phyloP scores from a whole-genome alignment of 2,329 filamentous ascomycete genomes.

The Colletotrichum sansevieriae region DNA sequence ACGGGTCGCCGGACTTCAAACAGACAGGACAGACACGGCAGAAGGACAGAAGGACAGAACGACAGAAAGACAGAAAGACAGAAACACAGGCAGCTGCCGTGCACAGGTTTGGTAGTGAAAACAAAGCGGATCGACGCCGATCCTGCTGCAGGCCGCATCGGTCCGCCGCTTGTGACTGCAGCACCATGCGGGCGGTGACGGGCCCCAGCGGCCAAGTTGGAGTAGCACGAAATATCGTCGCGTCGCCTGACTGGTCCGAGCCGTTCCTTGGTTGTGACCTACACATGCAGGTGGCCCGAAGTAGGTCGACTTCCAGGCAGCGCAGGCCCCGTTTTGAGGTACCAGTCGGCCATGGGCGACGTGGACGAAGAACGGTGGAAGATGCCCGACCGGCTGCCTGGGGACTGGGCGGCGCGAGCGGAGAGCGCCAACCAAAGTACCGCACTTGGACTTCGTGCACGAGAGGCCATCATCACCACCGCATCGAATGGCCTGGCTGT shows the following conservation, averaged over 20 bases:
- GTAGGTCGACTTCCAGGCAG: conserved; percentile 1
- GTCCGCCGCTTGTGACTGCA: conserved; percentile 42
- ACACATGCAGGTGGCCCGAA: conserved; percentile 34
- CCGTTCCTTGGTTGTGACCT: conserved; percentile 22
- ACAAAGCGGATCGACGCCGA: conserved; percentile 41
- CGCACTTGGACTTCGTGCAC: conserved; percentile 2
- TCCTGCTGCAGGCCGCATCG: conserved; percentile 43
- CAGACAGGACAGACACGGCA: not conserved
- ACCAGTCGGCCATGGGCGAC: conserved; percentile 18
- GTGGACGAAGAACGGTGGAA: conserved; percentile 8
- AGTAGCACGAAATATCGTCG: conserved; percentile 31
- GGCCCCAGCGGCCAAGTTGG: conserved; percentile 36
- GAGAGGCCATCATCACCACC: conserved; percentile 12
- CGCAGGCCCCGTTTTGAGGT: conserved; percentile 10
- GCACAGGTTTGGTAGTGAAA: conserved; percentile 33
- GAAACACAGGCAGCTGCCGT: conserved; percentile 21
- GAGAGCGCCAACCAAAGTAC: conserved; percentile 27
- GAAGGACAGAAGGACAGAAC: not conserved
- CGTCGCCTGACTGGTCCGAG: conserved; percentile 21
- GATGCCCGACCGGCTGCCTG: conserved; percentile 20
- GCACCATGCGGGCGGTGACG: conserved; percentile 41
- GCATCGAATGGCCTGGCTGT: conserved; percentile 6
- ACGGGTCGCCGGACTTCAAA: conserved; percentile 25
- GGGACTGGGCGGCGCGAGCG: conserved; percentile 12
- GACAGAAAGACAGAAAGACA: not conserved